Evolutionary conservation across 2,329 filamentous ascomycete species (phyloP), one percentile per base, ranked within the genome.

Genomic region (Neonectria coccinea): DNA sequence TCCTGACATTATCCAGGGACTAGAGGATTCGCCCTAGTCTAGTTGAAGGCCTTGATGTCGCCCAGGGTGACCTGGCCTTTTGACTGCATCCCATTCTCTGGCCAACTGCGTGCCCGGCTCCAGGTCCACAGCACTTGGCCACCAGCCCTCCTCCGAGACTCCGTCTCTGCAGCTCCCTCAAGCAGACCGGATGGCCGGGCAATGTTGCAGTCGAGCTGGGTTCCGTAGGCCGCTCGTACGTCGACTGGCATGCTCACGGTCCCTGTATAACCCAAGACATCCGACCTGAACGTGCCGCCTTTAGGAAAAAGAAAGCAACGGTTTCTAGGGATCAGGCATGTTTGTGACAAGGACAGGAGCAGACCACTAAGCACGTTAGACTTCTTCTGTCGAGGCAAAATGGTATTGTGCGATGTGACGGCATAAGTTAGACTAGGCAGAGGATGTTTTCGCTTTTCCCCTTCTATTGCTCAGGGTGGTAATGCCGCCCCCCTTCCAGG

Each of bases 61-160:
- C n/a, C 48, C 42, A 22, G 59, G 59, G 48, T 48, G 29, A 47
- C 27, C 48, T 41, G 48, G 41, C 36, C 45, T 52, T 25, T 11
- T 5, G n/a, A 33, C 39, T 25, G 47, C 33, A 9, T 54, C 25
- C 44, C 6, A 22, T 20, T 22, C 45, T 11, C 29, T 22, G 7
- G 39, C 59, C 59, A 62, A 52, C 59, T 25, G 45, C 18, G 31
- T 62, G 10, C 45, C 27, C 41, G 10, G 45, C 12, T 56, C 59
- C 39, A 25, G 54, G 41, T 48, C 54, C 54, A 57, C 60, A 62
- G 48, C 41, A n/a, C 59, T 14, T 41, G 54, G 54, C 47, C 48
- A 27, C 16, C 4, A 41, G 59, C 47, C 44, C 36, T 31, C 10
- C n/a, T 50, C 47, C 14, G n/a, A 54, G 29, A 18, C 18, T 36